Conservation (phyloP, 2,329 filamentous ascomycete species). For the Lecanicillium sp. region DNA sequence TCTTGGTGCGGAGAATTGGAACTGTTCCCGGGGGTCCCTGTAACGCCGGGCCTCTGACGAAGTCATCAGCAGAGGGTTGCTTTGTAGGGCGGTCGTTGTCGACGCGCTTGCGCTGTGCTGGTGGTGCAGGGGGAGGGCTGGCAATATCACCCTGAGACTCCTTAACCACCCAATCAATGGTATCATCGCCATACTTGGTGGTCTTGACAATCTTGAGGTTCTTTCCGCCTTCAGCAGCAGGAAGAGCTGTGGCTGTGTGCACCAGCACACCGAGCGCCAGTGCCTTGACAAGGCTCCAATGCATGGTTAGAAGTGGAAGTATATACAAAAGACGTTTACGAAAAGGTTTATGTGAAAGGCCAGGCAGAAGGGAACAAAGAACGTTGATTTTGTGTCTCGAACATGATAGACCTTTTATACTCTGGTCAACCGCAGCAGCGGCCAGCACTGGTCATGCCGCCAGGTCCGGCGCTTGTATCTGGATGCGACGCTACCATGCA, state of each 20-base stretch:
- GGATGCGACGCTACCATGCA: no score
- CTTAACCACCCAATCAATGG: constrained; percentile 12
- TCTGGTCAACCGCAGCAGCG: no score
- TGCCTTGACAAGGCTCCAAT: neutral
- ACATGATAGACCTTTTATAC: no score
- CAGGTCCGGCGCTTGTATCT: no score
- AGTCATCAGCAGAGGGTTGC: neutral
- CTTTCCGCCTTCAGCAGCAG: neutral
- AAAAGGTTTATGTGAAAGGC: no score
- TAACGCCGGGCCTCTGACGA: neutral
- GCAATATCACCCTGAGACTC: constrained; percentile 11
- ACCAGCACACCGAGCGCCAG: constrained; percentile 1
- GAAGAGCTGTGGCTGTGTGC: neutral
- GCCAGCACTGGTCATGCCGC: no score
- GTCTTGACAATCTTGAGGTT: constrained; percentile 11
- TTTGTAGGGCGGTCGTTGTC: neutral
- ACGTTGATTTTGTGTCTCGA: no score
- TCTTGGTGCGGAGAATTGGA: constrained; percentile 10
- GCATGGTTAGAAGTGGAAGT: neutral
- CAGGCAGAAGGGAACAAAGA: no score
- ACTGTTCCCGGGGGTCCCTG: constrained; percentile 10
- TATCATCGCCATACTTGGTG: constrained; percentile 8
- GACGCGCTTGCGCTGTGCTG: neutral
- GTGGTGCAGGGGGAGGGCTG: constrained; percentile 6
- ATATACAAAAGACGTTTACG: no score